Percentiles rank a stretch among this genome's conserved stretches.
These are phyloP conservation scores for Odonthalia washingtoniensis DNA, from an alignment of 31 red algal genomes.

Conservation along the genomic window DNA sequence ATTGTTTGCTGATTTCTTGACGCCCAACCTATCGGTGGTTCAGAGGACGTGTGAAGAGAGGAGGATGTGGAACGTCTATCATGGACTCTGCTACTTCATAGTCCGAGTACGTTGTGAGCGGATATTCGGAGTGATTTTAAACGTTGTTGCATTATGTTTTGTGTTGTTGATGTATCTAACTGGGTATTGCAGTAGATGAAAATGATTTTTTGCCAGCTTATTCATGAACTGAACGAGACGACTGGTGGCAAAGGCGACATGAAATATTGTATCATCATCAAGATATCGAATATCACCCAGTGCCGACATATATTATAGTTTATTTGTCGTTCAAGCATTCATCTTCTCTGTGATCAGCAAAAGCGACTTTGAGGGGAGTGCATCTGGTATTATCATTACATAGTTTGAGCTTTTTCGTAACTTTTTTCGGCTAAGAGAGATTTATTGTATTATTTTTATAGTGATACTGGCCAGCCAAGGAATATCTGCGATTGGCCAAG, in stretches of 20 bases:
- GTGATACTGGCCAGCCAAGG: background rate
- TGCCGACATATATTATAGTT: no score
- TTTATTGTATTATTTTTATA: background rate
- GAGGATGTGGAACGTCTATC: no score
- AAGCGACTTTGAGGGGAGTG: background rate
- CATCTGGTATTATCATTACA: background rate
- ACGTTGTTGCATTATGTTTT: background rate
- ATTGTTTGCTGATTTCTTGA: no score
- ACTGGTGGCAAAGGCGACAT: background rate
- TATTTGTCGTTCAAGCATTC: no score
- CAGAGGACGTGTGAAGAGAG: no score
- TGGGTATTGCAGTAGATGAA: background rate
- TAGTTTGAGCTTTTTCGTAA: background rate
- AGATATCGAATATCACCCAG: background rate
- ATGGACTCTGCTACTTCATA: no score
- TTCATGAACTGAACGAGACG: background rate
- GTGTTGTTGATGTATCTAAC: background rate
- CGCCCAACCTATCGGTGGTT: no score
- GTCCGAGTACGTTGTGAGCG: no score
- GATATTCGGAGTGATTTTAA: background rate
- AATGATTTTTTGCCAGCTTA: background rate
- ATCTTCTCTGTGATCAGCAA: no score
- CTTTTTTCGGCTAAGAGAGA: conserved; percentile 1
- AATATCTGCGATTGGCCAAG: background rate
- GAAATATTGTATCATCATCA: background rate